These are phyloP conservation scores for Fusarium palustre DNA, from an alignment of 2,329 filamentous ascomycete species.

Conservation along the genomic window DNA sequence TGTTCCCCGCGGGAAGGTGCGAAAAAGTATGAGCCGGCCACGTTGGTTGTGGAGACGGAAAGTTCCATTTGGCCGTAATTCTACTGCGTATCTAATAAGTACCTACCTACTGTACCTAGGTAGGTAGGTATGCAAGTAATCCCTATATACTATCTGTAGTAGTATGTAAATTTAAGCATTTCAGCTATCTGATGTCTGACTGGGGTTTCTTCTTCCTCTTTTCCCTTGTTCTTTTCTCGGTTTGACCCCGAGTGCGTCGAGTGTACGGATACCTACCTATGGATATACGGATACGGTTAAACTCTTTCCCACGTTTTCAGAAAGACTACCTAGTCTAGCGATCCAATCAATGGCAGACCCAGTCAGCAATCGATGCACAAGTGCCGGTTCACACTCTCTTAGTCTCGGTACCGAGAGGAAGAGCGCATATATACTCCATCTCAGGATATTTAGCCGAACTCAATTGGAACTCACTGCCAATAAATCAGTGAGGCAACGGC, in stretches of 20 bases:
- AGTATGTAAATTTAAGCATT: background rate
- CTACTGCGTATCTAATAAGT: background rate
- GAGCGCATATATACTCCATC: background rate
- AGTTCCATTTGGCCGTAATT: background rate
- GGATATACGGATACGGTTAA: background rate
- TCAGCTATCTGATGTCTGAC: too few species aligned
- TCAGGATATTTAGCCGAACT: background rate
- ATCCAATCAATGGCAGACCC: background rate
- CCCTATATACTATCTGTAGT: background rate
- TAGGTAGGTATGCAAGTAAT: too few species aligned
- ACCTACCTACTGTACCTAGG: background rate
- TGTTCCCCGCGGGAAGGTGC: conserved; percentile 11
- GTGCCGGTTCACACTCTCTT: background rate
- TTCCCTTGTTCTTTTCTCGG: too few species aligned
- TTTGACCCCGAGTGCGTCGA: too few species aligned
- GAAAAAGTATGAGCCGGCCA: background rate
- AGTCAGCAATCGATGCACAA: background rate
- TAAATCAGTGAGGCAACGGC: background rate
- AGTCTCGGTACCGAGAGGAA: background rate
- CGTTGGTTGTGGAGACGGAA: background rate
- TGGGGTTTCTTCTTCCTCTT: too few species aligned
- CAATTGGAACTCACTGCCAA: background rate
- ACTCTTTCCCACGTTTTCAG: background rate
- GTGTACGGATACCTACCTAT: too few species aligned
- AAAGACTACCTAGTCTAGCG: too few species aligned